A percentile compares a stretch with the other conserved stretches of the same genome.
These are phyloP conservation scores for Knoxdaviesia capensis DNA, from an alignment of 2,329 filamentous ascomycete genomes.

Conservation along the genomic window DNA sequence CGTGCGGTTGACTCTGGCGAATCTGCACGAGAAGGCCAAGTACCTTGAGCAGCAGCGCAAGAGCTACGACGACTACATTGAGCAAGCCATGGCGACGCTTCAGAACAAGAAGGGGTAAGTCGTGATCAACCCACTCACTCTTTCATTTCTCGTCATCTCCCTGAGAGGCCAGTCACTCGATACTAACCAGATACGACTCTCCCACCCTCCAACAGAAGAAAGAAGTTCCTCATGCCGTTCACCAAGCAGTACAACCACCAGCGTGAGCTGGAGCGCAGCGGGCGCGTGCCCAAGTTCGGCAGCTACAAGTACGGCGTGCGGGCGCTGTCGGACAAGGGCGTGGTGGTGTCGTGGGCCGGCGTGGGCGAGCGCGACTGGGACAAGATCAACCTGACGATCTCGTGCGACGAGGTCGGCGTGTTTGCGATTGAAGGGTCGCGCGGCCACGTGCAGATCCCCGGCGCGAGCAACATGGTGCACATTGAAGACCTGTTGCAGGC, in stretches of 20 bases:
- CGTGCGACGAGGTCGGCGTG: conserved; percentile 79
- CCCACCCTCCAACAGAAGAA: conserved; percentile 37
- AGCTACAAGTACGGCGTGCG: conserved; percentile 94
- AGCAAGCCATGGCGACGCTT: conserved; percentile 91
- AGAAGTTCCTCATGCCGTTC: conserved; percentile 85
- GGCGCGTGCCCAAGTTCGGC: conserved; percentile 90
- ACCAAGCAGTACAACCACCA: conserved; percentile 99
- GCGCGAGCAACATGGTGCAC: conserved; percentile 70
- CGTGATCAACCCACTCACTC: not conserved
- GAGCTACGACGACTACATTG: conserved; percentile 97
- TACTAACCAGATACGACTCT: not conserved
- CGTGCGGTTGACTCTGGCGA: conserved; percentile 52
- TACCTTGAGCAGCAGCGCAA: conserved; percentile 92
- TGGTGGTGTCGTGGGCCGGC: conserved; percentile 78
- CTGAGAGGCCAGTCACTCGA: not conserved
- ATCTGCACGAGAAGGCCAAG: conserved; percentile 67
- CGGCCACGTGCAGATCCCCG: conserved; percentile 88
- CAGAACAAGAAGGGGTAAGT: conserved; percentile 84
- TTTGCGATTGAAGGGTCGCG: conserved; percentile 84
- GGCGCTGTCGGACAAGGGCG: conserved; percentile 77
- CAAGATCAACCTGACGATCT: conserved; percentile 84
- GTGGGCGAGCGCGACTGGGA: conserved; percentile 71
- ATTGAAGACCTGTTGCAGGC: conserved; percentile 90
- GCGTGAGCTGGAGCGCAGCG: conserved; percentile 77
- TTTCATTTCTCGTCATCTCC: not conserved